These are phyloP conservation scores for Tolypocladium ophioglossoides DNA, from an alignment of 2,329 filamentous ascomycete species.

Conservation along the genomic window DNA sequence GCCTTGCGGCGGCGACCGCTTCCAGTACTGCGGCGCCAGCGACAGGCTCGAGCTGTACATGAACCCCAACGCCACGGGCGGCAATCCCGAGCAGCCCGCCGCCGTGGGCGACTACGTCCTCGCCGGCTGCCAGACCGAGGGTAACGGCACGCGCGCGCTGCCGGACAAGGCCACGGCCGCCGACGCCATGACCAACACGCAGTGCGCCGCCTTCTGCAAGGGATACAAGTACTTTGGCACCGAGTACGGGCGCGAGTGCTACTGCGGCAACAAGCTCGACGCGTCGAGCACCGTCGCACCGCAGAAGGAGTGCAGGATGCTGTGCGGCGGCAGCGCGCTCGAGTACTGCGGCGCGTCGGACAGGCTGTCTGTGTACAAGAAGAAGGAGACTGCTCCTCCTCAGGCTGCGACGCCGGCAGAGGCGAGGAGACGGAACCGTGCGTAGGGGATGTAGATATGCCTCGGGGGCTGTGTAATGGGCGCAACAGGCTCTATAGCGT, in stretches of 20 bases:
- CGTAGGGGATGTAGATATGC: neutral
- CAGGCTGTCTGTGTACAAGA: slow-evolving; percentile 24
- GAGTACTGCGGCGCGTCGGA: slow-evolving; percentile 30
- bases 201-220: slow-evolving; percentile 20
- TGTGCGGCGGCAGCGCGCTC: slow-evolving; percentile 24
- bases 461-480: neutral
- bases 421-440: neutral
- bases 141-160: slow-evolving; percentile 22
- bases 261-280: slow-evolving; percentile 21
- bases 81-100: slow-evolving; percentile 19
- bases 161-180: slow-evolving; percentile 10
- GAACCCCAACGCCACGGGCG: slow-evolving; percentile 13
- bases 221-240: slow-evolving; percentile 23
- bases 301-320: slow-evolving; percentile 27
- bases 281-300: slow-evolving; percentile 16
- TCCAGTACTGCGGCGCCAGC: slow-evolving; percentile 22
- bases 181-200: slow-evolving; percentile 21
- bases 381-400: slow-evolving; percentile 8
- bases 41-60: slow-evolving; percentile 23
- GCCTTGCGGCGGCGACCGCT: slow-evolving; percentile 20
- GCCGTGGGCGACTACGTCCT: slow-evolving; percentile 20
- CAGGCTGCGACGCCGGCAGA: neutral
- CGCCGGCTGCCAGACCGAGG: slow-evolving; percentile 27
- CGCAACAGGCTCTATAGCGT: neutral
- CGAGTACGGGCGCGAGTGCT: slow-evolving; percentile 27